These are phyloP conservation scores for Saccharomycopsis oosterbeekiorum DNA, from an alignment of 805 yeast species.

Conservation along the genomic window DNA sequence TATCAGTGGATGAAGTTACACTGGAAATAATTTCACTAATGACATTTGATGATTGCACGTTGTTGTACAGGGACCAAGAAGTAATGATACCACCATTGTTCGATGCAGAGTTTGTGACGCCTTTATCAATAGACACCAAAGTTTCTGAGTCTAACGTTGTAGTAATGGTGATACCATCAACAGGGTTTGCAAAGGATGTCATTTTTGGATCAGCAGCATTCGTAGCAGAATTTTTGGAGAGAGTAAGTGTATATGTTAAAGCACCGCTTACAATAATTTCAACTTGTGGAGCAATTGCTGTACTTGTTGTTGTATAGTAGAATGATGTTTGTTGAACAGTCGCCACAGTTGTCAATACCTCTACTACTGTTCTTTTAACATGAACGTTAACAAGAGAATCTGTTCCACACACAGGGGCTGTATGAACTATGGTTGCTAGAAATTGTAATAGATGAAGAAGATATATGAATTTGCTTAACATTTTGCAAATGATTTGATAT, in stretches of 20 bases:
- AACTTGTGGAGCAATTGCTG: conserved; percentile 42
- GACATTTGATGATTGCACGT: conserved; percentile 11
- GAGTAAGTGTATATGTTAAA: conserved; percentile 40
- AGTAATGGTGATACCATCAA: conserved; percentile 1
- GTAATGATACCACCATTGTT: conserved; percentile 21
- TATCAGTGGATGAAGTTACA: conserved; percentile 23
- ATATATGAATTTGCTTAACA: background rate
- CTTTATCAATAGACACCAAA: conserved; percentile 15
- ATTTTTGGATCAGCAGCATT: conserved; percentile 25
- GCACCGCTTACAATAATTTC: conserved; percentile 39
- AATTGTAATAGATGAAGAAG: background rate
- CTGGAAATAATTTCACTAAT: conserved; percentile 30
- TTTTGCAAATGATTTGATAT: background rate
- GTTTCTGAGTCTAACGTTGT: conserved; percentile 19
- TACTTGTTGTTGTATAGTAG: conserved; percentile 28
- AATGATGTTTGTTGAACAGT: conserved; percentile 29
- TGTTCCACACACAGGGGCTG: conserved; percentile 16
- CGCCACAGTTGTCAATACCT: conserved; percentile 23
- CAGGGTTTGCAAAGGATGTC: background rate
- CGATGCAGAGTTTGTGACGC: conserved; percentile 14
- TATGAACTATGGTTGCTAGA: background rate
- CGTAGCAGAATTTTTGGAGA: conserved; percentile 22
- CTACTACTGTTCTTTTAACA: conserved; percentile 16
- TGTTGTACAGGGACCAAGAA: conserved; percentile 23
- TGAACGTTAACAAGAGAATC: conserved; percentile 4